A percentile compares a stretch with the other conserved stretches of the same genome.
phyloP scores from a whole-genome alignment of 2,329 filamentous ascomycete genomes.

The Colletotrichum sp. region DNA sequence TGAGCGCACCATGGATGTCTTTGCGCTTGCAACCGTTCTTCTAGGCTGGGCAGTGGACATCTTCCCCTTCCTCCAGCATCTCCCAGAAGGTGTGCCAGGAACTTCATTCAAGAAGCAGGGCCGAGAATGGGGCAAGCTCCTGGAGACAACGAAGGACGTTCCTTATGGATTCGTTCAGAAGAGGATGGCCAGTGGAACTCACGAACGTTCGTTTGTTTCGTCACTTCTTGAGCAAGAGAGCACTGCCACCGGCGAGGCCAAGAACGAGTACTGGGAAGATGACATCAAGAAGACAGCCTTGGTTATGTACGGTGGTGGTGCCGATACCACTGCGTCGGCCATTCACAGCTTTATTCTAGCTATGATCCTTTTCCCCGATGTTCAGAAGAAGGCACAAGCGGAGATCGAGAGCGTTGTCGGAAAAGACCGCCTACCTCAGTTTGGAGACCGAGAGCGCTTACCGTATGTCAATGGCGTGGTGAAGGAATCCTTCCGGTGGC shows the following conservation, averaged over 20 bases:
- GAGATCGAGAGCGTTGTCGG: neutral
- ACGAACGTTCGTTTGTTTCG: neutral
- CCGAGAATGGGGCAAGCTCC: neutral
- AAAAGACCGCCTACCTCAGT: neutral
- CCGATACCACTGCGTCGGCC: neutral
- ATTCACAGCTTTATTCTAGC: neutral
- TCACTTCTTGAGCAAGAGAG: neutral
- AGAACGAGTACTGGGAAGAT: neutral
- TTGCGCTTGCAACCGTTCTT: neutral
- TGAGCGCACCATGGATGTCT: neutral
- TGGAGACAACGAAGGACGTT: neutral
- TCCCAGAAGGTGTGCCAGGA: neutral
- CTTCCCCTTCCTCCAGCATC: neutral
- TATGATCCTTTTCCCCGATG: neutral
- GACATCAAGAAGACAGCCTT: neutral
- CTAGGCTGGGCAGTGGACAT: neutral
- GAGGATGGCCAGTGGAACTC: neutral
- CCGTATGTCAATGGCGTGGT: neutral
- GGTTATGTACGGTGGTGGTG: neutral
- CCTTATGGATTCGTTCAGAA: neutral
- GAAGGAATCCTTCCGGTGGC: neutral
- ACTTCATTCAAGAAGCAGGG: slow-evolving; percentile 9
- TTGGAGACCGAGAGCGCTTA: neutral
- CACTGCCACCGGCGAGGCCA: neutral
- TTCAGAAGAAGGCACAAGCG: neutral